Percentiles rank a stretch among this genome's conserved stretches.
phyloP scores from a whole-genome alignment of 2,329 filamentous ascomycete species.

The Bisporella sp. region DNA sequence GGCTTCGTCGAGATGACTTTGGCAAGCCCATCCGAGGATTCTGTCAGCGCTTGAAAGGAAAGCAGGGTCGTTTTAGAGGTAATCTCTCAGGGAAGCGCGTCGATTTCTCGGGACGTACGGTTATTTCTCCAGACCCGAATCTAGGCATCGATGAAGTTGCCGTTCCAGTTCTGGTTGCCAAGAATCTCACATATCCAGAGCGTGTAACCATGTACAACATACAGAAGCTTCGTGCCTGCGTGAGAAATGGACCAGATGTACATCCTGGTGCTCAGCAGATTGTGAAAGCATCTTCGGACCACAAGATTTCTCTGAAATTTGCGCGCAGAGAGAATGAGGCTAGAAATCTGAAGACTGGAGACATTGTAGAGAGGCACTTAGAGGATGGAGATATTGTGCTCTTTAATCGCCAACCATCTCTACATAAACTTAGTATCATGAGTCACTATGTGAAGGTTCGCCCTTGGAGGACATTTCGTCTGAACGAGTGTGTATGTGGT shows the following conservation, averaged over 20 bases:
- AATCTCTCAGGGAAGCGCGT: slow-evolving; percentile 98
- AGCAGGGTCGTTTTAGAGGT: slow-evolving; percentile 93
- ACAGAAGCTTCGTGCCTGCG: slow-evolving; percentile 66
- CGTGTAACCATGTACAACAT: slow-evolving; percentile 80
- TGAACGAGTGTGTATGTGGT: slow-evolving; percentile 97
- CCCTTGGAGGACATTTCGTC: slow-evolving; percentile 89
- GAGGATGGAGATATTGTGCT: slow-evolving; percentile 94
- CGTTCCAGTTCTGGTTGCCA: slow-evolving; percentile 84
- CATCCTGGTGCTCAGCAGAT: slow-evolving; percentile 89
- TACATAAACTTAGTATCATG: slow-evolving; percentile 98
- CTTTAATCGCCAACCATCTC: slow-evolving; percentile 94
- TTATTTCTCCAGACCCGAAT: slow-evolving; percentile 96
- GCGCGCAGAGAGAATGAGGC: slow-evolving; percentile 66
- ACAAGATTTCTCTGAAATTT: slow-evolving; percentile 71
- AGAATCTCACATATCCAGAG: slow-evolving; percentile 94
- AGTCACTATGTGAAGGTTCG: slow-evolving; percentile 89
- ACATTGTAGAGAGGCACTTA: slow-evolving; percentile 88
- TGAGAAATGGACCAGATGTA: slow-evolving; percentile 66
- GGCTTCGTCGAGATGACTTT: slow-evolving; percentile 79
- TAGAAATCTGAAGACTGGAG: slow-evolving; percentile 68
- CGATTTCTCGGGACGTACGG: slow-evolving; percentile 93
- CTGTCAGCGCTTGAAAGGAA: slow-evolving; percentile 92
- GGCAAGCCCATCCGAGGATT: slow-evolving; percentile 89
- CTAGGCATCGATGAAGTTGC: slow-evolving; percentile 89
- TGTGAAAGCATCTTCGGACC: slow-evolving; percentile 59